Percentiles rank a stretch among this genome's conserved stretches.
Evolutionary conservation across 1,284 basidiomycete genomes (phyloP).

Genomic region (Malassezia cuniculi): DNA sequence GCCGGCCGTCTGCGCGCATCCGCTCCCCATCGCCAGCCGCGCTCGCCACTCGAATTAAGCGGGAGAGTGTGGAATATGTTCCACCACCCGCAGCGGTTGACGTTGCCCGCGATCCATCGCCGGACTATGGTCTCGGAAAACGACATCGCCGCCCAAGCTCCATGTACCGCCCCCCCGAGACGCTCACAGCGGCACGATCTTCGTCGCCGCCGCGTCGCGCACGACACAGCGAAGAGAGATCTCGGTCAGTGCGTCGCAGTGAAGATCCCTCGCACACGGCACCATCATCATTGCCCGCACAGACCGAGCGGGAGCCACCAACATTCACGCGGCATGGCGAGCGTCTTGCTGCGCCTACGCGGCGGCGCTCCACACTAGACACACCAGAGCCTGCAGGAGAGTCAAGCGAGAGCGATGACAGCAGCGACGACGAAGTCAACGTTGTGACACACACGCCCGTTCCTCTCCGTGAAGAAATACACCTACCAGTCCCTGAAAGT

Average conservation of each 20-base stretch:
- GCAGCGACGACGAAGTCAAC: conserved; percentile 2
- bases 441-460: conserved; percentile 4
- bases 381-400: too few species aligned
- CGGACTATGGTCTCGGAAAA: conserved; percentile 23
- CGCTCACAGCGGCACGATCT: conserved; percentile 14
- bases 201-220: neutral
- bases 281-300: too few species aligned
- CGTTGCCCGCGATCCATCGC: too few species aligned
- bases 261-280: too few species aligned
- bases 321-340: conserved; percentile 14
- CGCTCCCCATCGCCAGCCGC: too few species aligned
- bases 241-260: neutral
- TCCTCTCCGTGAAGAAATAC: too few species aligned
- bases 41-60: too few species aligned
- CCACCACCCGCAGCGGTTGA: too few species aligned
- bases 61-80: too few species aligned
- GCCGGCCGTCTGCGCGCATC: too few species aligned
- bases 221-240: neutral
- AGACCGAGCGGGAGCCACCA: conserved; percentile 1
- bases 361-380: conserved; percentile 1
- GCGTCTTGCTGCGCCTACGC: conserved; percentile 5
- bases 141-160: conserved; percentile 29
- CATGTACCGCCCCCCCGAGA: conserved; percentile 32
- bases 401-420: too few species aligned
- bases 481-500: too few species aligned